These are phyloP conservation scores for Wickerhamiella kazuoi DNA, from an alignment of 805 yeast species.

Conservation along the genomic window DNA sequence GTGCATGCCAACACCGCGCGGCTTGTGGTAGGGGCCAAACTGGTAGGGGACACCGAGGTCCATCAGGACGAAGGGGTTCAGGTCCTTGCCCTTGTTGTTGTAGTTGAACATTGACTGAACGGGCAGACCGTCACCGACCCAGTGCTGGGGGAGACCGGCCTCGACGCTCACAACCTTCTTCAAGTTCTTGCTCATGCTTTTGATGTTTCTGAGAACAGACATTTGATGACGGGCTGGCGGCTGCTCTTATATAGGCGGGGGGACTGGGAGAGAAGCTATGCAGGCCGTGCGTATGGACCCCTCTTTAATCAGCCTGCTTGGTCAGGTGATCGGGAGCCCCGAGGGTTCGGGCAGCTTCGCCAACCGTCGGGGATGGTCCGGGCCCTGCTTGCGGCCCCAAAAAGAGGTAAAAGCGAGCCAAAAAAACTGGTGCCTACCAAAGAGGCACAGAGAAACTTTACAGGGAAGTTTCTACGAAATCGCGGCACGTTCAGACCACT, in stretches of 20 bases:
- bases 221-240: neutral
- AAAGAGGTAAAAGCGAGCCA: too few species aligned
- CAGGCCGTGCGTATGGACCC: neutral
- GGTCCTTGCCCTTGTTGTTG: conserved; percentile 1
- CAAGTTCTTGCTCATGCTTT: neutral
- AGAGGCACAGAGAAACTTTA: too few species aligned
- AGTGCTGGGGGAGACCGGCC: conserved; percentile 20
- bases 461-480: too few species aligned
- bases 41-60: conserved; percentile 5
- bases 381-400: too few species aligned
- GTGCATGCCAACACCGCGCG: conserved; percentile 22
- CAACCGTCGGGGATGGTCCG: too few species aligned
- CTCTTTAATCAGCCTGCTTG: neutral
- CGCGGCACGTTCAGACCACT: too few species aligned
- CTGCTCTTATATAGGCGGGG: neutral
- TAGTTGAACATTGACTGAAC: conserved; percentile 3
- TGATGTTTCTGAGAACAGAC: neutral
- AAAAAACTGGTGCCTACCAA: too few species aligned
- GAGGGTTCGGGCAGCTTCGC: neutral
- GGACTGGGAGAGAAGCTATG: too few species aligned
- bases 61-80: conserved; percentile 6
- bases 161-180: conserved; percentile 1
- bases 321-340: neutral
- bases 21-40: conserved; percentile 2
- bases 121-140: conserved; percentile 7